Evolutionary conservation across 495 filamentous ascomycete species (phyloP), one percentile per base, ranked within the genome.

Genomic region (Xylaria nigripes): DNA sequence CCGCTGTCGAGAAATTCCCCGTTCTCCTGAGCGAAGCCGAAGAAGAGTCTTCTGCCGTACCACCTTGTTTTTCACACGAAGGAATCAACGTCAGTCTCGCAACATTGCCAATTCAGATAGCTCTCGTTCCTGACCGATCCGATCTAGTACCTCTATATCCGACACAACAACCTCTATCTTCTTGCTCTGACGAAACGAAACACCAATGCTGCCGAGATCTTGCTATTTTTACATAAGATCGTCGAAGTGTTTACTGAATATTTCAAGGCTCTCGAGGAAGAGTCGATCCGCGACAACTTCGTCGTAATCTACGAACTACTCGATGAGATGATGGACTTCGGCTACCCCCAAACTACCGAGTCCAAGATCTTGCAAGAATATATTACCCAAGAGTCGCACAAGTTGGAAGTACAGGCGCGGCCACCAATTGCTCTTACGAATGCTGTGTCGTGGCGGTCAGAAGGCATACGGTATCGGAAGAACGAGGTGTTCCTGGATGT

Each of bases 251-350:
- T 99, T 66, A 97, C 94, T 41, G 94, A 99, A 70, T 99, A 99
- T 75, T 99, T 99, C 78, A 99, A 99, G 69, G 92, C 95, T 63
- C 81, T 99, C 49, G 94, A 99, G 70, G 94, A 99, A 71, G 94
- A 99, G 72, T 95, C 89, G 69, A 99, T 99, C 67, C 86, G 94
- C 51, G 94, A 99, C 74, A 99, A 99, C 76, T 99, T 97, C 62
- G 94, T 99, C 70, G 81, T 99, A 64, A 99, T 99, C 64, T 99
- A 99, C 76, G 94, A 99, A 72, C 73, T 99, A 50, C 81, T 99
- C 58, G 94, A 99, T 68, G 94, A 99, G 75, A 99, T 99, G 94
- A 99, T 99, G 94, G 94, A 99, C 70, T 99, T 97, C 74, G 94
- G 94, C 46, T 96, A 99, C 70, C 94, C 94, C 16, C 94, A 99